Percentiles rank a stretch among this genome's conserved stretches.
phyloP scores from a whole-genome alignment of 2,329 filamentous ascomycete genomes.

The Septoria linicola region DNA sequence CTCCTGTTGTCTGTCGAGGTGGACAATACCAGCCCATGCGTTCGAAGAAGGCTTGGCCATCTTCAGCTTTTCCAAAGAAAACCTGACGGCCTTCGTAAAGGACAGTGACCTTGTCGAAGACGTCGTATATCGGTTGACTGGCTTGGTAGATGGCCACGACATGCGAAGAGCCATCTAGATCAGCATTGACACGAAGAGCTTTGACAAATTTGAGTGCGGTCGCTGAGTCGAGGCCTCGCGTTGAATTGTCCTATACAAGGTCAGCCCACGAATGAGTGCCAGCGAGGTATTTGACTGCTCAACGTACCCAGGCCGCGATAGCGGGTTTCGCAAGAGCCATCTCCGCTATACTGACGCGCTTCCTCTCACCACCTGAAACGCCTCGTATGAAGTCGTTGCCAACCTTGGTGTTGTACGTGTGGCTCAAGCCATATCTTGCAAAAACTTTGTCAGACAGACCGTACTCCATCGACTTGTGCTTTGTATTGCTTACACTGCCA shows the following conservation, averaged over 20 bases:
- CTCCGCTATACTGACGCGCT: constrained; percentile 62
- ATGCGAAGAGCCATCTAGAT: constrained; percentile 51
- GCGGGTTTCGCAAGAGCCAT: constrained; percentile 44
- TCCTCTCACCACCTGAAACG: constrained; percentile 55
- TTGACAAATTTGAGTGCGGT: constrained; percentile 60
- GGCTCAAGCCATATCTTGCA: constrained; percentile 55
- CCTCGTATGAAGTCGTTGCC: constrained; percentile 61
- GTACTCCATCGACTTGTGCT: background rate
- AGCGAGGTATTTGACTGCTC: background rate
- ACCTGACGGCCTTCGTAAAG: constrained; percentile 76
- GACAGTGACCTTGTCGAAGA: constrained; percentile 73
- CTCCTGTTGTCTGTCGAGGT: constrained; percentile 64
- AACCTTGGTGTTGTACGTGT: constrained; percentile 57
- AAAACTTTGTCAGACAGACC: no score
- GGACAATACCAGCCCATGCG: constrained; percentile 68
- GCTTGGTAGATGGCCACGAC: constrained; percentile 60
- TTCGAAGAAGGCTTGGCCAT: constrained; percentile 66
- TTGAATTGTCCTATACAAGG: constrained; percentile 47
- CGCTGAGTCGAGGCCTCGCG: constrained; percentile 54
- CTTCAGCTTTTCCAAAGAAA: constrained; percentile 64
- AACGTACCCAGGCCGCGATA: constrained; percentile 42
- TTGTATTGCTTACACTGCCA: constrained; percentile 56
- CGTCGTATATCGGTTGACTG: constrained; percentile 54
- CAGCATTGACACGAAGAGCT: constrained; percentile 51
- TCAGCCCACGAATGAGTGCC: background rate